Percentiles rank a stretch among this genome's conserved stretches.
phyloP scores from a whole-genome alignment of 2,329 filamentous ascomycete species.

The Penicillium rolfsii region DNA sequence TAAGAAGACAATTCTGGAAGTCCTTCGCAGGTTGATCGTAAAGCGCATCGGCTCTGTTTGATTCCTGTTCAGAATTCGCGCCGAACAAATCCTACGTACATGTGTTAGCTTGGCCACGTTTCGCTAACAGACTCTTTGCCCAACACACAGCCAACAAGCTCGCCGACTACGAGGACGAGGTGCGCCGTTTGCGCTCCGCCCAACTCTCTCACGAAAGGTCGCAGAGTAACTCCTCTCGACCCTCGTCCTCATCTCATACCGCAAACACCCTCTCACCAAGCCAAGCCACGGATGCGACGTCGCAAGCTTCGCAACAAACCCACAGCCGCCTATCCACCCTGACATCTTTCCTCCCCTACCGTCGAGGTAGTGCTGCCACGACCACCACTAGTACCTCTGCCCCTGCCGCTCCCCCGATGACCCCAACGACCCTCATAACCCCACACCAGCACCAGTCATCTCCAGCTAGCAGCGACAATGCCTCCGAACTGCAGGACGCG shows the following conservation, averaged over 20 bases:
- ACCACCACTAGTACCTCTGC: conserved; percentile 33
- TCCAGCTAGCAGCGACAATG: conserved; percentile 31
- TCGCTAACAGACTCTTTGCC: conserved; percentile 14
- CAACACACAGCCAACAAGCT: conserved; percentile 56
- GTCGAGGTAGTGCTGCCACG: conserved; percentile 41
- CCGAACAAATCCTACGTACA: background rate
- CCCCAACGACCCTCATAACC: conserved; percentile 14
- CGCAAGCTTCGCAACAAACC: conserved; percentile 32
- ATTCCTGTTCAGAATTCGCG: background rate
- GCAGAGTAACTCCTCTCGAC: conserved; percentile 32
- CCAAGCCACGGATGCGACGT: conserved; percentile 32
- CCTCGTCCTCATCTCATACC: conserved; percentile 34
- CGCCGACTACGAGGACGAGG: conserved; percentile 66
- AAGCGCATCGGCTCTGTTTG: background rate
- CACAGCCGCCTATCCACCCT: conserved; percentile 44
- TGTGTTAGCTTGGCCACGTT: background rate
- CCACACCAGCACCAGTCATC: conserved; percentile 23
- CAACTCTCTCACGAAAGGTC: conserved; percentile 32
- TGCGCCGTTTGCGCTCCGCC: conserved; percentile 52
- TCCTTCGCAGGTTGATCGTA: background rate
- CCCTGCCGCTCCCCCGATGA: conserved; percentile 24
- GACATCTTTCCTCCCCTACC: conserved; percentile 45
- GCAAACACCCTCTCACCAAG: conserved; percentile 45
- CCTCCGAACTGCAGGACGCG: conserved; percentile 55
- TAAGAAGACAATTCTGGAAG: background rate